Percentiles rank a stretch among this genome's conserved stretches.
phyloP scores from a whole-genome alignment of 164 flowering plant species.

The Saururus chinensis region DNA sequence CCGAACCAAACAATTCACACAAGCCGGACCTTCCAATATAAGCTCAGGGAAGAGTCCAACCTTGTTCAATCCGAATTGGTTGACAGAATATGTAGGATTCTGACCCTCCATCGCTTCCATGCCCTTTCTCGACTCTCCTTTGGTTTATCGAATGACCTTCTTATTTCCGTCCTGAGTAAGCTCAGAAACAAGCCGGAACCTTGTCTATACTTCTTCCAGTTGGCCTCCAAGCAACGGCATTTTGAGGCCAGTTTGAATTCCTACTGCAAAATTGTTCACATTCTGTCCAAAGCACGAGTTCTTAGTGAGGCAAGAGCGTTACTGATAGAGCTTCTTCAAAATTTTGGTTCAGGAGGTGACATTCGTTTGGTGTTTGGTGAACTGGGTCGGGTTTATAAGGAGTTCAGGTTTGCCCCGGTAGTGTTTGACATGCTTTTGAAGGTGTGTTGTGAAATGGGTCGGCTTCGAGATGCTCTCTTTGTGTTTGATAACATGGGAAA shows the following conservation, averaged over 20 bases:
- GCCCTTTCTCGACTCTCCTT: conserved; percentile 37
- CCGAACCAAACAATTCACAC: conserved; percentile 23
- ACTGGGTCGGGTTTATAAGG: conserved; percentile 48
- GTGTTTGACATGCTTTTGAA: conserved; percentile 90
- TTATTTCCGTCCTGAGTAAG: conserved; percentile 39
- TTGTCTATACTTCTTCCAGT: conserved; percentile 42
- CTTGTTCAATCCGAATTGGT: conserved; percentile 32
- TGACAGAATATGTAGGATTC: conserved; percentile 52
- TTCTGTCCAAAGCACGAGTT: conserved; percentile 54
- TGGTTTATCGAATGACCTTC: conserved; percentile 50
- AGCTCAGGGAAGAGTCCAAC: conserved; percentile 33
- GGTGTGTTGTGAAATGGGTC: conserved; percentile 50
- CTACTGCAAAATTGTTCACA: conserved; percentile 61
- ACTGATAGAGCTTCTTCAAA: conserved; percentile 35
- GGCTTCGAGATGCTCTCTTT: conserved; percentile 48
- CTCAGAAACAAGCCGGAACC: conserved; percentile 49
- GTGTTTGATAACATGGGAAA: conserved; percentile 85
- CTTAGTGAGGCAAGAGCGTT: conserved; percentile 41
- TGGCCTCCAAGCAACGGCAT: conserved; percentile 39
- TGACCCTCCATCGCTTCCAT: conserved; percentile 36
- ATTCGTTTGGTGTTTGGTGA: conserved; percentile 38
- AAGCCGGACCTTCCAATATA: conserved; percentile 30
- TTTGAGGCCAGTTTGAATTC: conserved; percentile 50
- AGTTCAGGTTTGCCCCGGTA: conserved; percentile 50
- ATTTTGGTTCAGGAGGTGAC: conserved; percentile 13